Percentiles rank a stretch among this genome's conserved stretches.
Conservation (phyloP, 768 basidiomycete genomes). For the Mycena polygramma region DNA sequence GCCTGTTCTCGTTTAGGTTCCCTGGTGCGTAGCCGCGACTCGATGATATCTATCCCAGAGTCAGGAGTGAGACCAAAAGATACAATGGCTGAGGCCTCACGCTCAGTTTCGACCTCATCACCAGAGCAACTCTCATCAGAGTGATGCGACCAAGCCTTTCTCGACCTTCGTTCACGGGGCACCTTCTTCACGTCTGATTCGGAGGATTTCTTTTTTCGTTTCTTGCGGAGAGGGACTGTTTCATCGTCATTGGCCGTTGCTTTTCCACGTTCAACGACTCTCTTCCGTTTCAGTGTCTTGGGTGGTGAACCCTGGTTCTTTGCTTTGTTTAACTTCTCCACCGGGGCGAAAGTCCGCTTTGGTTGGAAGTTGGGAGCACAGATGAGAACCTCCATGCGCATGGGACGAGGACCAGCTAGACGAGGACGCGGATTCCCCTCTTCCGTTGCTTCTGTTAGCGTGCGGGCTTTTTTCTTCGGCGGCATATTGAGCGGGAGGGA, state of each 20-base stretch:
- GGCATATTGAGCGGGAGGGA: no score
- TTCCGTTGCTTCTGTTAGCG: background rate
- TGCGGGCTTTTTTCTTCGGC: background rate
- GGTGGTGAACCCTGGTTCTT: background rate
- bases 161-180: conserved; percentile 11
- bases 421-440: no score
- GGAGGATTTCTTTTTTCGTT: background rate
- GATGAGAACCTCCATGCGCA: conserved; percentile 30
- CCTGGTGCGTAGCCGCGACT: conserved; percentile 72
- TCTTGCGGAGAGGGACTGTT: conserved; percentile 14
- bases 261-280: background rate
- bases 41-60: conserved; percentile 66
- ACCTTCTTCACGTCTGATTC: conserved; percentile 4
- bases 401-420: background rate
- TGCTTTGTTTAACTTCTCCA: background rate
- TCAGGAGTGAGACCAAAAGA: conserved; percentile 5
- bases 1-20: conserved; percentile 75
- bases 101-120: conserved; percentile 39
- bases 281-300: conserved; percentile 10
- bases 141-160: background rate
- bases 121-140: conserved; percentile 22
- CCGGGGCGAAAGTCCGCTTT: conserved; percentile 1
- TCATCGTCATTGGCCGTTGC: background rate
- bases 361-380: background rate
- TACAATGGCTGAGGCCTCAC: conserved; percentile 51